Conservation (phyloP, 208 protist species). For the Wallacemonas collosoma region DNA sequence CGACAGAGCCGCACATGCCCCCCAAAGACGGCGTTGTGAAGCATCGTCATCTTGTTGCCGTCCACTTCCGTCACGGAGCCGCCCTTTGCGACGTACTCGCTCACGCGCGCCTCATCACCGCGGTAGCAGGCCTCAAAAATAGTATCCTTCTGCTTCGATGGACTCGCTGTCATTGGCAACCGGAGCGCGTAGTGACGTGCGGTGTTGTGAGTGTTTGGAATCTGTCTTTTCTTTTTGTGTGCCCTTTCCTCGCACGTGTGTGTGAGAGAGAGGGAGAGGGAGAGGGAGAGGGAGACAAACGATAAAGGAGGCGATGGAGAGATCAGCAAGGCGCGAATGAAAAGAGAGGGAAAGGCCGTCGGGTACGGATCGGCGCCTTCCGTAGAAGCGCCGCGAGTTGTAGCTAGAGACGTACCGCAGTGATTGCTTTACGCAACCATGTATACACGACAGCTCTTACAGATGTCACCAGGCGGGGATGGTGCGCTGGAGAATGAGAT, state of each 20-base stretch:
- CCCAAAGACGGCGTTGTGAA: slow-evolving; percentile 80
- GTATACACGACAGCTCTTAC: no score
- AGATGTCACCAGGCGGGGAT: no score
- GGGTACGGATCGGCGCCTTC: no score
- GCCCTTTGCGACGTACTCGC: slow-evolving; percentile 61
- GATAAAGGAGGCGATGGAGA: slow-evolving; percentile 6
- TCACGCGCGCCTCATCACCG: slow-evolving; percentile 47
- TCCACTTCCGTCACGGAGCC: slow-evolving; percentile 82
- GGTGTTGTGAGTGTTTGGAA: no score
- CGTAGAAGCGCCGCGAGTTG: no score
- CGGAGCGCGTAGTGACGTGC: no score
- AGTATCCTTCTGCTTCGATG: slow-evolving; percentile 27
- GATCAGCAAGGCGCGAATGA: no score
- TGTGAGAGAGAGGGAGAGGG: not conserved
- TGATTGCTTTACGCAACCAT: no score
- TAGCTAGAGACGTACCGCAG: no score
- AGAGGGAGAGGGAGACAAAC: not conserved
- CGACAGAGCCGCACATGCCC: slow-evolving; percentile 48
- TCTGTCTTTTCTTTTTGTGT: no score
- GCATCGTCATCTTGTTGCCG: slow-evolving; percentile 76
- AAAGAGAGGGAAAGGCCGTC: no score
- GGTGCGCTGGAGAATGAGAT: no score
- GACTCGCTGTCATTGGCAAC: not conserved
- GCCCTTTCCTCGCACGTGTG: not conserved
- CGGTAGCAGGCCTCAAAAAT: slow-evolving; percentile 82